Evolutionary conservation across 1,139 yeast species (phyloP).

Genomic region (Kurtzmaniella natalensis): DNA sequence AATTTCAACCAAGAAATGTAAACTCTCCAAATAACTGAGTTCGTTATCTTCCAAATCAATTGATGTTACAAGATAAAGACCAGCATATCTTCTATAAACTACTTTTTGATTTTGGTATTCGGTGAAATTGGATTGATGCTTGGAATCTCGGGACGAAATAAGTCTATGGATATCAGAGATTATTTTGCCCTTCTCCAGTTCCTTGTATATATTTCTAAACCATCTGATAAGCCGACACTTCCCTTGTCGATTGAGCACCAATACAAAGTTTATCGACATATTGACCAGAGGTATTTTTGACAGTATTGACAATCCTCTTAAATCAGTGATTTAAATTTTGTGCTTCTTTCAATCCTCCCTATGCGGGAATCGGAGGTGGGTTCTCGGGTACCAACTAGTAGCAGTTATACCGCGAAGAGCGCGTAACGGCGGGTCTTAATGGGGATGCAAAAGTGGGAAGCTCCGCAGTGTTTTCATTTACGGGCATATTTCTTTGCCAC

Average conservation of each 20-base stretch:
- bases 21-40: constrained; percentile 73
- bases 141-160: constrained; percentile 79
- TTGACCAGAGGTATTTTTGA: too few species aligned
- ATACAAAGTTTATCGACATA: constrained; percentile 75
- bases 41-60: constrained; percentile 77
- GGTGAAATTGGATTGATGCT: constrained; percentile 74
- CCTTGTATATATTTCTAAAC: constrained; percentile 43
- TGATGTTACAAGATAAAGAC: constrained; percentile 78
- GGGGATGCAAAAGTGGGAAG: too few species aligned
- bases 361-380: too few species aligned
- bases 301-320: too few species aligned
- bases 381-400: too few species aligned
- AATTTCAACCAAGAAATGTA: constrained; percentile 86
- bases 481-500: too few species aligned
- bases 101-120: constrained; percentile 71
- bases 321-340: too few species aligned
- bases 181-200: constrained; percentile 49
- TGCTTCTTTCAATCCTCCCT: too few species aligned
- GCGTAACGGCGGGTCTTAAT: too few species aligned
- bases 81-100: constrained; percentile 89
- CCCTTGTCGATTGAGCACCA: constrained; percentile 91
- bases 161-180: constrained; percentile 75
- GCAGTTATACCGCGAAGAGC: too few species aligned
- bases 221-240: constrained; percentile 82
- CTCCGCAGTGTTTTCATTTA: too few species aligned